Base-by-base conservation (phyloP, 2,329 filamentous ascomycete species). In the Sporothrix globosa region DNA sequence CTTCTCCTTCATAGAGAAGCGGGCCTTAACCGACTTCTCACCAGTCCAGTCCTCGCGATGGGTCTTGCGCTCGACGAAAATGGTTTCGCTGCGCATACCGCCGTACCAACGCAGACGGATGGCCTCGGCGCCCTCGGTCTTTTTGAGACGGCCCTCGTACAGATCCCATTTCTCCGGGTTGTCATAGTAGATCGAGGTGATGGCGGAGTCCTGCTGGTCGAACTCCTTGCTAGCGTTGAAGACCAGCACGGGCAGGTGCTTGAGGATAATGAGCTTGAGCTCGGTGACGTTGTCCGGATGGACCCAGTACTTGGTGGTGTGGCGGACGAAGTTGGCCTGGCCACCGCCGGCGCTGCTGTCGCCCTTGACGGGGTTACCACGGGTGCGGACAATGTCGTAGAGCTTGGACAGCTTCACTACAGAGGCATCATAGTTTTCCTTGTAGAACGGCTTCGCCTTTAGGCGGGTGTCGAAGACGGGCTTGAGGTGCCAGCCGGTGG, bases 301-400 rank as follows among this genome's bases (percentile, higher is more conserved):
- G 60, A 99, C 96, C 96, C 96, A 99, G 83, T 99, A 99, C 81
- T 99, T 99, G 44, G 96, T 99, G 0, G 96, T 99, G 78, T 98
- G 92, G 72, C 96, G 92, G 73, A 99, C 89, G 78, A 99, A 99
- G 84, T 91, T 98, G 78, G 94, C 95, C 81, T 99, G 96, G 73
- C 87, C 88, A 69, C 95, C 96, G 76, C 96, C 96, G 19, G 96
- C 96, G 9, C 94, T 85, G 75, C 93, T 92, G 80, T 99, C 96
- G 70, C 96, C 96, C 81, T 93, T 94, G 77, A 93, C 89, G 0
- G 96, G 96, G 78, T 96, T 95, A 71, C 96, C 96, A 75, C 95
- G 88, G 2, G 95, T 99, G 69, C 96, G 90, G 19, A 98, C 96
- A 54, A 96, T 86, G 79, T 99, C 95, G 83, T 97, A 99, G 70